Evolutionary conservation across 2,329 filamentous ascomycete species (phyloP), one percentile per base, ranked within the genome.

Genomic region (Bertia moriformis): DNA sequence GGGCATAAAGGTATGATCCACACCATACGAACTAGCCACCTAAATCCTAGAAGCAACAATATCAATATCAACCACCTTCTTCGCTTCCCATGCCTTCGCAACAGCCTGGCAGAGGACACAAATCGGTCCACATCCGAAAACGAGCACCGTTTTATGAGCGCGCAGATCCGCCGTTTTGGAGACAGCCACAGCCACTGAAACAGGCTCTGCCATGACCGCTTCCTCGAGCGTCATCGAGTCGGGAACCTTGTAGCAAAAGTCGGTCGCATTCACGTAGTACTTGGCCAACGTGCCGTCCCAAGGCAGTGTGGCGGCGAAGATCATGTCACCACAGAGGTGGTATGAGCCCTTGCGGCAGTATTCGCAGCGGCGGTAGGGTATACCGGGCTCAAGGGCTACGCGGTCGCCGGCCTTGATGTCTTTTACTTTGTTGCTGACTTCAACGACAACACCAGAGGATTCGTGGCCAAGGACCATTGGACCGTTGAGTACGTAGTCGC

Each of bases 81-180:
- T 56, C 0, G 62, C 67, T 2, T 56, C 60, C 18, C 63, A 60
- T 1, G 61, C 61, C 39, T 67, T 60, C 14, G 63, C 58, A 17
- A 69, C 63, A 3, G 62, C 62, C 39, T 62, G 58, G 36, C 58
- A 64, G 1, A 69, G 49, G 2, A 66, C 43, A 0, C 67, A 67
- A 4, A 71, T 67, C 0, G 67, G 64, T 0, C 67, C 66, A 12
- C 63, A 66, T 1, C 68, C 68, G n/a, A 69, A 59, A 4, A 71
- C 58, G 0, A 67, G 51, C 2, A 69, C 59, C 0, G 59, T 65
- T 38, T 66, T 58, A 1, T 59, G 53, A 0, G 53, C 51, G 12
- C 52, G 50, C 10, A 67, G 54, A 0, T 60, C 52, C 0, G 61
- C 64, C 1, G 58, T 51, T 38, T 60, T 61, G 42, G 49, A 58